phyloP scores from a whole-genome alignment of 1,284 basidiomycete genomes.

The Puccinia polysora region DNA sequence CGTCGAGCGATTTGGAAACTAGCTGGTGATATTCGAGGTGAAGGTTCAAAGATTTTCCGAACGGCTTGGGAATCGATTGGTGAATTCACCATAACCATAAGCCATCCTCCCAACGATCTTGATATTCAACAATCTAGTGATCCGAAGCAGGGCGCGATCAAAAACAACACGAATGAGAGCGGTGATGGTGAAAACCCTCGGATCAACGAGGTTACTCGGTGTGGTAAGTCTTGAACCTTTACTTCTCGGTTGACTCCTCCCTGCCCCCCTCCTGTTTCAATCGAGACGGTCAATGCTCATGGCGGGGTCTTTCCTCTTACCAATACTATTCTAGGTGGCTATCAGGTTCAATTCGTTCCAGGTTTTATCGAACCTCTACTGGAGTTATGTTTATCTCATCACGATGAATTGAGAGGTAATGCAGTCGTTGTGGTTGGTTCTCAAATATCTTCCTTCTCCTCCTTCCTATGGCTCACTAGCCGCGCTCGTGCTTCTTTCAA shows the following conservation, averaged over 20 bases:
- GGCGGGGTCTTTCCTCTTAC: neutral
- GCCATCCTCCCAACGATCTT: constrained; percentile 53
- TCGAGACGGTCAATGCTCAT: too few species aligned
- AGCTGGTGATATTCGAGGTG: constrained; percentile 89
- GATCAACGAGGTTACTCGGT: constrained; percentile 49
- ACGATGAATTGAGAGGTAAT: constrained; percentile 81
- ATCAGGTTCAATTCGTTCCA: constrained; percentile 56
- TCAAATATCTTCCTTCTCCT: neutral
- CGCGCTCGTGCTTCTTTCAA: neutral
- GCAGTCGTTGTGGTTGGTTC: constrained; percentile 60
- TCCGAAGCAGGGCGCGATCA: neutral
- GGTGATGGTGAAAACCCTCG: constrained; percentile 14
- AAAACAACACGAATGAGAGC: neutral
- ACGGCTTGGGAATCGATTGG: constrained; percentile 83
- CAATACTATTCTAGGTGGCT: constrained; percentile 39
- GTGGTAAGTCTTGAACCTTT: constrained; percentile 35
- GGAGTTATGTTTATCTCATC: constrained; percentile 86
- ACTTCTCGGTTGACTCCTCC: neutral
- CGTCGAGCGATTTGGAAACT: constrained; percentile 91
- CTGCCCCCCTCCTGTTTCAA: neutral
- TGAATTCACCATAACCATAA: constrained; percentile 57
- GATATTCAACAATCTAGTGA: constrained; percentile 31
- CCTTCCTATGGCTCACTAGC: neutral
- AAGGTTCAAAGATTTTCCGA: constrained; percentile 78
- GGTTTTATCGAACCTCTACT: constrained; percentile 85